Conservation (phyloP, 192 early-diverging fungal species). For the Coemansia erecta region DNA sequence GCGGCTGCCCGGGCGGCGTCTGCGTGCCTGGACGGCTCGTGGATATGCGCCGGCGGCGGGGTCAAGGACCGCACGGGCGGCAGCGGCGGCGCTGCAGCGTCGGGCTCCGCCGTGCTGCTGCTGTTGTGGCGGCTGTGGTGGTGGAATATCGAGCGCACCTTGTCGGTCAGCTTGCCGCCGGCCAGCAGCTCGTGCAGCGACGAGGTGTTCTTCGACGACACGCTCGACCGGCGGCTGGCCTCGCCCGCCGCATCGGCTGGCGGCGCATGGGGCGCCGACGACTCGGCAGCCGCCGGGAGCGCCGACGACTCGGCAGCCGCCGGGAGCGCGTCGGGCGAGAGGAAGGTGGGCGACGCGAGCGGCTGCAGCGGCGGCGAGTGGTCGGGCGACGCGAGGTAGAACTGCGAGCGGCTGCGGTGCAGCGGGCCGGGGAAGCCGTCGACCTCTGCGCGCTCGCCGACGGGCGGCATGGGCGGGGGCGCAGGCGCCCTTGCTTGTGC, state of each 20-base stretch:
- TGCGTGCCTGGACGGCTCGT: not conserved
- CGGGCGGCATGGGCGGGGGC: not conserved
- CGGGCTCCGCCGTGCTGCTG: not conserved
- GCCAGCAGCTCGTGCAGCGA: slow-evolving; percentile 22
- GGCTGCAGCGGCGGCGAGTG: slow-evolving; percentile 20
- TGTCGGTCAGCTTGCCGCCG: slow-evolving; percentile 18
- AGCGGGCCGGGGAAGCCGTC: slow-evolving; percentile 37
- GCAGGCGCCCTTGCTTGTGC: not conserved
- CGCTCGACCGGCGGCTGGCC: slow-evolving; percentile 4
- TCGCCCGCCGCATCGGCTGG: not conserved
- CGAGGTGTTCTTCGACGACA: slow-evolving; percentile 1
- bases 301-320: not conserved
- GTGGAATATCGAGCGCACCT: slow-evolving; percentile 45
- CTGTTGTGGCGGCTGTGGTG: not conserved
- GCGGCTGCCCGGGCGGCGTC: no score
- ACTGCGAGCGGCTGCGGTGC: slow-evolving; percentile 33
- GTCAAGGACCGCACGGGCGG: not conserved
- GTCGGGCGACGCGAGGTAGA: slow-evolving; percentile 45
- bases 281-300: not conserved
- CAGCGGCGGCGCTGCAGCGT: not conserved
- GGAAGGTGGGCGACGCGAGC: not conserved
- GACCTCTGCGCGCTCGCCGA: slow-evolving; percentile 18
- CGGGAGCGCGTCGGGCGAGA: not conserved
- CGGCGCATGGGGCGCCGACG: not conserved
- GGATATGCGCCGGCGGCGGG: slow-evolving; percentile 4